phyloP scores from a whole-genome alignment of 768 basidiomycete species.

The Clitopilus hobsonii region DNA sequence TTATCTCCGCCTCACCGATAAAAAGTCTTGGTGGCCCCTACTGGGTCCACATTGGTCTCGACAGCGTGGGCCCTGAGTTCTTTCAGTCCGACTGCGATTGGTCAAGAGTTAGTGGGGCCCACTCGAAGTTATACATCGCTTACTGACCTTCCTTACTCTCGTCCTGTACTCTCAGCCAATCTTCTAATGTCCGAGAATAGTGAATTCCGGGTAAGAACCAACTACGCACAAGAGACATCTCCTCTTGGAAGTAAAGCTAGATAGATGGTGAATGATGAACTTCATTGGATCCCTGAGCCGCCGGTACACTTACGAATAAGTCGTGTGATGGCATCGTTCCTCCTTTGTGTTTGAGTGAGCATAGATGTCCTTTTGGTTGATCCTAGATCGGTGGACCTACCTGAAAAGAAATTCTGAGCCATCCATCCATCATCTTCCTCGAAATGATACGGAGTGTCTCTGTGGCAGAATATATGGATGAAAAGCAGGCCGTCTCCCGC shows the following conservation, averaged over 20 bases:
- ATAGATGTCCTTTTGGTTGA: not conserved
- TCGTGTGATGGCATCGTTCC: constrained; percentile 72
- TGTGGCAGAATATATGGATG: constrained; percentile 70
- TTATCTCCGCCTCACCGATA: constrained; percentile 31
- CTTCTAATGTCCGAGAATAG: constrained; percentile 60
- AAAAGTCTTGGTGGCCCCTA: constrained; percentile 57
- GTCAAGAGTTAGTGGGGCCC: no score
- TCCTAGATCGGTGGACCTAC: constrained; percentile 15
- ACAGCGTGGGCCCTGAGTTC: constrained; percentile 45
- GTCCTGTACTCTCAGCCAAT: constrained; percentile 62
- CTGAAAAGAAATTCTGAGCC: constrained; percentile 69
- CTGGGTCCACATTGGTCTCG: constrained; percentile 36
- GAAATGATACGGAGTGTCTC: constrained; percentile 62
- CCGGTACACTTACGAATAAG: constrained; percentile 34
- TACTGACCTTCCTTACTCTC: constrained; percentile 34
- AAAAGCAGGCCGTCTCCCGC: constrained; percentile 50
- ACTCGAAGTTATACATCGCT: not conserved
- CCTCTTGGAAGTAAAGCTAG: constrained; percentile 60
- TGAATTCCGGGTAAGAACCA: constrained; percentile 63
- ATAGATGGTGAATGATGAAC: not conserved
- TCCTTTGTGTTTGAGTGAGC: constrained; percentile 25
- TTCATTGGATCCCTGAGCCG: not conserved
- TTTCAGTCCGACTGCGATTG: constrained; percentile 32
- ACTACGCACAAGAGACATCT: constrained; percentile 52
- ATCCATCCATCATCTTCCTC: constrained; percentile 71